Evolutionary conservation across 352 stramenopile species (phyloP).

Genomic region (Phytophthora quininea): DNA sequence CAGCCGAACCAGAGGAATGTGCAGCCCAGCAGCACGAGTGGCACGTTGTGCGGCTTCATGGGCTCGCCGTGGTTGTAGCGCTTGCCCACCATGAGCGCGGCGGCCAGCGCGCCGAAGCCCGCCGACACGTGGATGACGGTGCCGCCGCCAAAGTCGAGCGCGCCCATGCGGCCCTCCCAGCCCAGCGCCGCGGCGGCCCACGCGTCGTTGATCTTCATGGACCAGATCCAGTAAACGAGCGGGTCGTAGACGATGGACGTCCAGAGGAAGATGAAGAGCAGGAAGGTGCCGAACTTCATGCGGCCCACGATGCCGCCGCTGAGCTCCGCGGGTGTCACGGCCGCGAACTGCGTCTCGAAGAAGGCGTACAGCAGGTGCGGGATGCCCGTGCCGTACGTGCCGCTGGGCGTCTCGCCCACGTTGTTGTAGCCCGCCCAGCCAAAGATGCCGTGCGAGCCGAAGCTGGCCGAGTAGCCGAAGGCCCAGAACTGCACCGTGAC

Average conservation of each 20-base stretch:
- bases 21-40: conserved; percentile 78
- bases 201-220: conserved; percentile 57
- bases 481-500: conserved; percentile 78
- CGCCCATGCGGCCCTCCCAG: conserved; percentile 74
- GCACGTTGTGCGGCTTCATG: conserved; percentile 83
- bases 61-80: conserved; percentile 75
- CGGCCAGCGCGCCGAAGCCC: conserved; percentile 74
- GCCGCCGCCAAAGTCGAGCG: conserved; percentile 81
- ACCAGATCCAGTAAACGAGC: conserved; percentile 86
- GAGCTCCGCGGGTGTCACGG: conserved; percentile 75
- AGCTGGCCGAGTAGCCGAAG: conserved; percentile 73
- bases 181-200: conserved; percentile 51
- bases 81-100: conserved; percentile 69
- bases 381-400: conserved; percentile 58
- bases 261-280: conserved; percentile 78
- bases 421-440: conserved; percentile 59
- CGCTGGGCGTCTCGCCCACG: conserved; percentile 41
- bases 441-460: conserved; percentile 61
- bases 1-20: conserved; percentile 86
- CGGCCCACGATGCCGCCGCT: conserved; percentile 73
- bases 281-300: conserved; percentile 75
- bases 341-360: conserved; percentile 82
- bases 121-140: conserved; percentile 86
- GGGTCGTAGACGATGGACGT: conserved; percentile 86
- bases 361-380: conserved; percentile 69